Evolutionary conservation across 306 rosid genomes (phyloP).

Genomic region (Malus sylvestris): DNA sequence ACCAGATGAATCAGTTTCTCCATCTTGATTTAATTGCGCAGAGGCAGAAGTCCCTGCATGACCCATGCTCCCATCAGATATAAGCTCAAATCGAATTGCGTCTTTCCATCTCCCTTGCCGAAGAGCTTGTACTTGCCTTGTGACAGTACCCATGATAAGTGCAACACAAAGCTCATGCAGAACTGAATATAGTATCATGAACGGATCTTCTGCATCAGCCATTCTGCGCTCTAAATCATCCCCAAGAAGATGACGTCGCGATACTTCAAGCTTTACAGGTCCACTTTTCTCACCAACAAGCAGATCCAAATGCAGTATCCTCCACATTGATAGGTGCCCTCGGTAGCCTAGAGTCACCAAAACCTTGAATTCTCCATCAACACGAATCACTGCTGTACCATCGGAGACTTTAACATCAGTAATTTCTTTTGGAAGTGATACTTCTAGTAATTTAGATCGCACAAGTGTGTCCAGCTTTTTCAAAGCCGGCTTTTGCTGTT

Average conservation of each 20-base stretch:
- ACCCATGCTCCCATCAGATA: slow-evolving; percentile 55
- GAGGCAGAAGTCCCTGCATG: slow-evolving; percentile 63
- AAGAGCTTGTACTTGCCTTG: slow-evolving; percentile 84
- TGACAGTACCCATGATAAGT: slow-evolving; percentile 85
- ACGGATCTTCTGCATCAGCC: slow-evolving; percentile 90
- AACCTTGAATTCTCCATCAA: slow-evolving; percentile 89
- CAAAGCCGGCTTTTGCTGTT: slow-evolving; percentile 84
- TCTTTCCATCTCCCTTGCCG: slow-evolving; percentile 98
- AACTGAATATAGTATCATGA: slow-evolving; percentile 62
- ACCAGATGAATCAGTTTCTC: slow-evolving; percentile 73
- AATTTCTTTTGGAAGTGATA: slow-evolving; percentile 73
- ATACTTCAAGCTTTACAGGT: slow-evolving; percentile 59
- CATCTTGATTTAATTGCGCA: slow-evolving; percentile 63
- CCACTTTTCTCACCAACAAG: slow-evolving; percentile 88
- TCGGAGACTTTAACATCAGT: slow-evolving; percentile 63
- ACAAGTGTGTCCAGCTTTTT: slow-evolving; percentile 85
- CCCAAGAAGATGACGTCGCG: slow-evolving; percentile 63
- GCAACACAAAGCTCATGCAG: slow-evolving; percentile 88
- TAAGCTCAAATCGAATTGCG: slow-evolving; percentile 85
- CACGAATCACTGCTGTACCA: slow-evolving; percentile 72
- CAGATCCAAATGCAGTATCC: slow-evolving; percentile 89
- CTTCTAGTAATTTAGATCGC: slow-evolving; percentile 78
- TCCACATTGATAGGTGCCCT: slow-evolving; percentile 94
- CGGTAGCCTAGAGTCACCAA: slow-evolving; percentile 90
- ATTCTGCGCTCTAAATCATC: slow-evolving; percentile 96